phyloP scores from a whole-genome alignment of 2,329 filamentous ascomycete species.

The Ramichloridium luteum region DNA sequence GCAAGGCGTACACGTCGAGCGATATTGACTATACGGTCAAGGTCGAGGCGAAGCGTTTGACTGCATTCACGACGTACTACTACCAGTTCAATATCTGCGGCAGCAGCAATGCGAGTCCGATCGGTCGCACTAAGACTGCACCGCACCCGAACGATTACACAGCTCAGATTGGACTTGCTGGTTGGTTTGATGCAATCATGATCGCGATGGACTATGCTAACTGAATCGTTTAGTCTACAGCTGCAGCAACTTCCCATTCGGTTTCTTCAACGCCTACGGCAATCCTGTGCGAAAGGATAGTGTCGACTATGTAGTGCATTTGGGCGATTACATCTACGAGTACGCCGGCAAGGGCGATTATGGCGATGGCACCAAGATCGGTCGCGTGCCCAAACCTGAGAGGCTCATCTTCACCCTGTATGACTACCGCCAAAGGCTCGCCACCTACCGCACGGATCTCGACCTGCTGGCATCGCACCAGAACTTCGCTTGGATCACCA shows the following conservation, averaged over 20 bases:
- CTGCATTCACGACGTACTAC: constrained; percentile 53
- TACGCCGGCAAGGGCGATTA: constrained; percentile 31
- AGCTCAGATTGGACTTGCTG: constrained; percentile 47
- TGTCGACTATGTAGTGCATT: constrained; percentile 36
- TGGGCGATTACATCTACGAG: constrained; percentile 54
- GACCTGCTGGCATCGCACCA: constrained; percentile 47
- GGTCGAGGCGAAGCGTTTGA: constrained; percentile 52
- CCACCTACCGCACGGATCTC: constrained; percentile 48
- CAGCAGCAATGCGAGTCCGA: constrained; percentile 47
- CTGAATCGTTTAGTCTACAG: too few species aligned
- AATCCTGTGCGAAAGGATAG: constrained; percentile 31
- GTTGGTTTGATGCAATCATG: constrained; percentile 20
- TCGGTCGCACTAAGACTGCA: constrained; percentile 60
- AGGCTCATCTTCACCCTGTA: constrained; percentile 41
- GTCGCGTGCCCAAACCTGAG: constrained; percentile 42
- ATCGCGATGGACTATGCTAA: constrained; percentile 4
- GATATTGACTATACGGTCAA: constrained; percentile 69
- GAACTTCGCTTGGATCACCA: constrained; percentile 48
- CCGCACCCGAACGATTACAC: constrained; percentile 46
- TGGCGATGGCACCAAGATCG: constrained; percentile 39
- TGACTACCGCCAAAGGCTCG: constrained; percentile 48
- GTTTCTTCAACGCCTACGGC: constrained; percentile 28
- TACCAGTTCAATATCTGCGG: constrained; percentile 60
- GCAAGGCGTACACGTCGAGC: constrained; percentile 54
- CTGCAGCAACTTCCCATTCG: constrained; percentile 50